Evolutionary conservation across 2,329 filamentous ascomycete genomes (phyloP).

Genomic region (Acrocalymma vagum): DNA sequence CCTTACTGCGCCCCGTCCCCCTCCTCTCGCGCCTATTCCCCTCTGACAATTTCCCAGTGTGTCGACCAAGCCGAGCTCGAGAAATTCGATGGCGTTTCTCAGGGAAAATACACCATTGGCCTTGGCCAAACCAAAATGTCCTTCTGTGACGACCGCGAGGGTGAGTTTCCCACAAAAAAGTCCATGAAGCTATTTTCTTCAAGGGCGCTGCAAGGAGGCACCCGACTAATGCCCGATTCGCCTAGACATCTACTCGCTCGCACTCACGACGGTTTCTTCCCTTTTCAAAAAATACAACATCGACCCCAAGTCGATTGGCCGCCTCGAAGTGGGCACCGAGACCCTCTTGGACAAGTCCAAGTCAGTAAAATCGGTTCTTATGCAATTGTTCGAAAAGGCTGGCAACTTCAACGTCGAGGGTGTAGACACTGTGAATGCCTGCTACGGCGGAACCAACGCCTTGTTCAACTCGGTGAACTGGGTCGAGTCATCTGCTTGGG

Average conservation of each 20-base stretch:
- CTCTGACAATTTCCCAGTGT: conserved; percentile 49
- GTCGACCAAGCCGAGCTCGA: conserved; percentile 63
- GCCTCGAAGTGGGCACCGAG: conserved; percentile 63
- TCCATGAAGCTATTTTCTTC: no score
- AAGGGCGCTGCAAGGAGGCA: no score
- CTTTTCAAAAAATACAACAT: conserved; percentile 62
- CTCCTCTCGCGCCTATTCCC: conserved; percentile 17
- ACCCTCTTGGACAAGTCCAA: conserved; percentile 65
- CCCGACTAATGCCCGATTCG: no score
- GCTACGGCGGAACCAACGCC: conserved; percentile 64
- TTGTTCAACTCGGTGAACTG: conserved; percentile 64
- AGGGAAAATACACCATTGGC: conserved; percentile 63
- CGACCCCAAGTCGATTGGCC: conserved; percentile 60
- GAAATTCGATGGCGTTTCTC: conserved; percentile 62
- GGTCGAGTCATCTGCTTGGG: conserved; percentile 63
- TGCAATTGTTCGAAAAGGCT: conserved; percentile 61
- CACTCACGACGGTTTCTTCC: conserved; percentile 60
- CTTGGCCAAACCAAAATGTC: conserved; percentile 65
- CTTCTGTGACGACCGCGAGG: conserved; percentile 64
- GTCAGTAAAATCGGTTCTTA: conserved; percentile 63
- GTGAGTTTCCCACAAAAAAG: conserved; percentile 47
- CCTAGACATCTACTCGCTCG: conserved; percentile 62
- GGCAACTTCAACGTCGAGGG: conserved; percentile 64
- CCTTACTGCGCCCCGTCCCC: conserved; percentile 17
- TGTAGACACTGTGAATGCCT: conserved; percentile 63